These are phyloP conservation scores for Jatropha curcas DNA, from an alignment of 345 rosid genomes.

Conservation along the genomic window DNA sequence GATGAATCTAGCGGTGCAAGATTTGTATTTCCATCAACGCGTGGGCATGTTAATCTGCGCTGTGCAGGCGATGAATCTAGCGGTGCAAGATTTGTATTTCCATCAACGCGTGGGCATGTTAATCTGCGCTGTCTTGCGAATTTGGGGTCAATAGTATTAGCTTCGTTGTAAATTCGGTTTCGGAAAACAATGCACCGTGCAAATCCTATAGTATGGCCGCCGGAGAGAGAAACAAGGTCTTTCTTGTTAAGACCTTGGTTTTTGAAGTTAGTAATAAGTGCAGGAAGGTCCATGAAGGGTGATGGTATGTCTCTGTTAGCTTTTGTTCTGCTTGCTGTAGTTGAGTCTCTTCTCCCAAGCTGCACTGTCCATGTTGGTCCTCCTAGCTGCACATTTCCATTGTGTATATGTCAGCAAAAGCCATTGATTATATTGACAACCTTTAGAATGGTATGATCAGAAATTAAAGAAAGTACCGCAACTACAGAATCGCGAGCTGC, in stretches of 20 bases:
- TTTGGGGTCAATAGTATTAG: no score
- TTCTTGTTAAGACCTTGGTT: conserved; percentile 37
- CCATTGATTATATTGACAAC: no score
- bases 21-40: conserved; percentile 29
- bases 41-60: conserved; percentile 27
- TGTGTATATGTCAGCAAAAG: background rate
- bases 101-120: conserved; percentile 32
- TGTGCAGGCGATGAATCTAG: conserved; percentile 26
- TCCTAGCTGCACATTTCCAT: conserved; percentile 44
- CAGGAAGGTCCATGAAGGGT: conserved; percentile 38
- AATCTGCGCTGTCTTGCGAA: background rate
- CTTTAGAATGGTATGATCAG: no score
- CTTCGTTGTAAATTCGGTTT: no score
- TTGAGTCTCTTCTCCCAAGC: conserved; percentile 66
- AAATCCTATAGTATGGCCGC: conserved; percentile 54
- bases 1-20: conserved; percentile 35
- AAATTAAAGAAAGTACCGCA: conserved; percentile 28
- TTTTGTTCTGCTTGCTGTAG: conserved; percentile 38
- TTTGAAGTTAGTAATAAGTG: no score
- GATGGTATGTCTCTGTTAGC: conserved; percentile 37
- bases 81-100: conserved; percentile 33
- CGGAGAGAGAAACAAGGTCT: conserved; percentile 52
- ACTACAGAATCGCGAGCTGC: conserved; percentile 54
- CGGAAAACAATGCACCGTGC: conserved; percentile 18
- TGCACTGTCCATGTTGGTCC: conserved; percentile 54